Evolutionary conservation across 2,329 filamentous ascomycete species (phyloP).

Genomic region (Beauveria asiatica): DNA sequence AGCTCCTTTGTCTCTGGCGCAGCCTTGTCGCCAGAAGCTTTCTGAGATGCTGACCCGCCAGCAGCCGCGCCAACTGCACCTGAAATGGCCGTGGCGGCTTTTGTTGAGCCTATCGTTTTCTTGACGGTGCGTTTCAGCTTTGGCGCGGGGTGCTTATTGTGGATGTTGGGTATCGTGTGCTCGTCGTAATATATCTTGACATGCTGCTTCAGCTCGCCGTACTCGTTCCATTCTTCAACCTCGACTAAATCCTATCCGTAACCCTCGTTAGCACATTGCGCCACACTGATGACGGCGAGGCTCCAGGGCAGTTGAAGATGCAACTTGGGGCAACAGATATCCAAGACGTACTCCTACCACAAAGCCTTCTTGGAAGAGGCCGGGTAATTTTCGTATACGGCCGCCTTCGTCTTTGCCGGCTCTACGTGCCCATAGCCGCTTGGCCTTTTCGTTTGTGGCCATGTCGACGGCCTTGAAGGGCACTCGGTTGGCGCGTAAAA

Average conservation of each 20-base stretch:
- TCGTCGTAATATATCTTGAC: slow-evolving; percentile 62
- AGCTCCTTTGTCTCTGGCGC: slow-evolving; percentile 25
- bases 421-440: slow-evolving; percentile 79
- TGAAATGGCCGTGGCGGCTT: slow-evolving; percentile 20
- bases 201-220: slow-evolving; percentile 85
- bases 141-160: slow-evolving; percentile 40
- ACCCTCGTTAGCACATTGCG: neutral
- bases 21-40: slow-evolving; percentile 14
- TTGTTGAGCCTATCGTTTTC: slow-evolving; percentile 16
- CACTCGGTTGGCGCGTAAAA: slow-evolving; percentile 88
- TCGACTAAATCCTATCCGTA: slow-evolving; percentile 70
- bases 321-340: neutral
- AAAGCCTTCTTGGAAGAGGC: slow-evolving; percentile 76
- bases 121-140: slow-evolving; percentile 28
- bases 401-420: slow-evolving; percentile 60
- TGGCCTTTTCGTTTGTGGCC: slow-evolving; percentile 80
- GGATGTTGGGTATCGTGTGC: slow-evolving; percentile 47
- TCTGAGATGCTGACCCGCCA: slow-evolving; percentile 17
- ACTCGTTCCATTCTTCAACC: slow-evolving; percentile 99
- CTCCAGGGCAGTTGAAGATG: neutral
- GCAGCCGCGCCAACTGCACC: slow-evolving; percentile 20
- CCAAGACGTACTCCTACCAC: slow-evolving; percentile 67
- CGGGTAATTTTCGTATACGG: slow-evolving; percentile 69
- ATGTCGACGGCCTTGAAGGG: slow-evolving; percentile 90
- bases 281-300: neutral